A percentile compares a stretch with the other conserved stretches of the same genome.
These are phyloP conservation scores for Candida michaelii DNA, from an alignment of 805 yeast species.

Conservation along the genomic window DNA sequence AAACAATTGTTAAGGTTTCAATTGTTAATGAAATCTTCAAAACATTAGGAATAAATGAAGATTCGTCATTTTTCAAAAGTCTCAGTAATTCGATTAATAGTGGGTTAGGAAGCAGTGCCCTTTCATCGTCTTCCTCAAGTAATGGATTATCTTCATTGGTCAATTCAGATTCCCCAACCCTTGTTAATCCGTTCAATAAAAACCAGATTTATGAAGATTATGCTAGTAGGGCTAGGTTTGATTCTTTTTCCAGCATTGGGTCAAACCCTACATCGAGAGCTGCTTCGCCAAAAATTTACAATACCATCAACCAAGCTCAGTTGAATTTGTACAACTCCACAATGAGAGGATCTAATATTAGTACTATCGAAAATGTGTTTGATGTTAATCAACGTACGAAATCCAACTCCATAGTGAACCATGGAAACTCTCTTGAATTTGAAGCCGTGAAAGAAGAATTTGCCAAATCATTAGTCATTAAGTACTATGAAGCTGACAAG, in stretches of 20 bases:
- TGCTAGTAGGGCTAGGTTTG: constrained; percentile 16
- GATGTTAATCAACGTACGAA: constrained; percentile 6
- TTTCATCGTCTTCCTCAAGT: constrained; percentile 28
- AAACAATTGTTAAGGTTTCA: constrained; percentile 59
- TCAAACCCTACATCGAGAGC: constrained; percentile 15
- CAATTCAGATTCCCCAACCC: constrained; percentile 8
- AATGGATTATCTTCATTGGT: constrained; percentile 27
- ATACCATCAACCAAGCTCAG: constrained; percentile 28
- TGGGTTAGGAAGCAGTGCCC: constrained; percentile 15
- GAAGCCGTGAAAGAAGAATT: constrained; percentile 47
- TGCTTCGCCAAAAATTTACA: constrained; percentile 28
- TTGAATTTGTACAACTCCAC: constrained; percentile 9
- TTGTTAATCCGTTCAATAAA: constrained; percentile 12
- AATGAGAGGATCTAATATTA: constrained; percentile 7
- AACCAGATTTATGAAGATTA: constrained; percentile 16
- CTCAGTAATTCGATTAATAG: constrained; percentile 16
- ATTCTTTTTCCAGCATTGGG: constrained; percentile 16
- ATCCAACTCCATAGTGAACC: constrained; percentile 4
- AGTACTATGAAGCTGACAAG: constrained; percentile 51
- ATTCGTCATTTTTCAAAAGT: constrained; percentile 8
- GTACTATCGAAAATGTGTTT: not conserved
- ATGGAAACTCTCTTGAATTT: constrained; percentile 7
- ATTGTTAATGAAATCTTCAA: constrained; percentile 70
- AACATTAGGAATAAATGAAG: constrained; percentile 59
- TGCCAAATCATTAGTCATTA: constrained; percentile 58